Evolutionary conservation across 2,329 filamentous ascomycete species (phyloP).

Genomic region (Cladorrhinum sp.): DNA sequence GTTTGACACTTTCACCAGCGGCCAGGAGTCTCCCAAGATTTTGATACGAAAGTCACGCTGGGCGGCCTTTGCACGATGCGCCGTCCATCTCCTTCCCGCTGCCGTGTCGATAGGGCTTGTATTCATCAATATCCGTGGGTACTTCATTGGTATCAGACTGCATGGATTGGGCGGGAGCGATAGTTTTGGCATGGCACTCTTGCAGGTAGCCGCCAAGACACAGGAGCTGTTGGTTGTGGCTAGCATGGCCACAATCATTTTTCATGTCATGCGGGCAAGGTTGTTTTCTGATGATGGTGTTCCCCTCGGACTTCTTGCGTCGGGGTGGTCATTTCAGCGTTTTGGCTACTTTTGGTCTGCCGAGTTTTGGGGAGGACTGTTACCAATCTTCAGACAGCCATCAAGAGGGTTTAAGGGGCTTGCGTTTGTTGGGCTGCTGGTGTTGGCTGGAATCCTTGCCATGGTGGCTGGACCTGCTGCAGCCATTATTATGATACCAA

Average conservation of each 20-base stretch:
- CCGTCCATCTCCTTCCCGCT: neutral
- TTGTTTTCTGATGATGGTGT: neutral
- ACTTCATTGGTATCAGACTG: neutral
- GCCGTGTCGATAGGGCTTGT: neutral
- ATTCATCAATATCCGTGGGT: neutral
- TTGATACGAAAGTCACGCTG: neutral
- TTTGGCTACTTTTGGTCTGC: neutral
- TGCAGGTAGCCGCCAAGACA: constrained; percentile 1
- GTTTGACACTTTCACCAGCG: too few relatives aligned
- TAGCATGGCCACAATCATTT: neutral
- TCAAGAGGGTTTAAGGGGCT: neutral
- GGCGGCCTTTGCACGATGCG: neutral
- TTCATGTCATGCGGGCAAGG: neutral
- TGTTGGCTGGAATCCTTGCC: neutral
- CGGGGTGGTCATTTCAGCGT: neutral
- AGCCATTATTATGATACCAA: neutral
- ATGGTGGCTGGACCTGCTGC: neutral
- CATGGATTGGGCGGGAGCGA: neutral
- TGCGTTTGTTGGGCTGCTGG: neutral
- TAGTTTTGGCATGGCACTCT: neutral
- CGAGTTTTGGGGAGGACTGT: neutral
- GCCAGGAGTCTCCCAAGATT: neutral
- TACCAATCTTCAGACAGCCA: neutral
- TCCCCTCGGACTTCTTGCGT: neutral
- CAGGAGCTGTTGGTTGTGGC: neutral